A percentile compares a stretch with the other conserved stretches of the same genome.
phyloP scores from a whole-genome alignment of 176 grass and related monocot species.

The Oryza coarctata region DNA sequence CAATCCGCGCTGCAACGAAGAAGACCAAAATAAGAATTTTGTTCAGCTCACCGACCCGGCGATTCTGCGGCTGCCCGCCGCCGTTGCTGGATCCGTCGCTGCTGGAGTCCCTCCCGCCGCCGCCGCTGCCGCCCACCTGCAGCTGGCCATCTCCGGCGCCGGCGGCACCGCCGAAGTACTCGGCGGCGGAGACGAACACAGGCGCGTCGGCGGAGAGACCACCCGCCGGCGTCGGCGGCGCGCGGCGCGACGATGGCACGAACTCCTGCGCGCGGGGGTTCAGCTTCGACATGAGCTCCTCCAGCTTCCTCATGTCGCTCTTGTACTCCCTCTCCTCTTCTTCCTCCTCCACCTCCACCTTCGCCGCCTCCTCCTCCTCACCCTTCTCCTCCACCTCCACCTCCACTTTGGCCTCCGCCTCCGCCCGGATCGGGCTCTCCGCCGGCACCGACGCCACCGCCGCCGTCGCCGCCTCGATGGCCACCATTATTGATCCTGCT shows the following conservation, averaged over 20 bases:
- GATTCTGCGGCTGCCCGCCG: constrained; percentile 49
- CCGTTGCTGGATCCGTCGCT: constrained; percentile 75
- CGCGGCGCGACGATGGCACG: constrained; percentile 64
- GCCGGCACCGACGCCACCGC: constrained; percentile 15
- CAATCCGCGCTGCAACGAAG: not conserved
- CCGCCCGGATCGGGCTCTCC: constrained; percentile 36
- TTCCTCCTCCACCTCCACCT: constrained; percentile 28
- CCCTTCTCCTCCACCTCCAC: not conserved
- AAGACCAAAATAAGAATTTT: not conserved
- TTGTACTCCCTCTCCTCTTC: constrained; percentile 70
- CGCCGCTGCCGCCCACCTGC: not conserved
- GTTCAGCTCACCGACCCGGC: constrained; percentile 41
- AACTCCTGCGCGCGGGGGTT: constrained; percentile 94
- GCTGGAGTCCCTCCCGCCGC: constrained; percentile 64
- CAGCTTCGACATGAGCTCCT: constrained; percentile 89
- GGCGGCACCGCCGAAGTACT: constrained; percentile 17
- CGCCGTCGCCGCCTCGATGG: constrained; percentile 29
- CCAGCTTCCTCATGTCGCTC: constrained; percentile 83
- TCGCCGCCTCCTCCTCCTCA: not conserved
- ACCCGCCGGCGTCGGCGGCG: constrained; percentile 1
- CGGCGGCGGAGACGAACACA: constrained; percentile 58
- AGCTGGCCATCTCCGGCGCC: not conserved
- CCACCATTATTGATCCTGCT: constrained; percentile 44
- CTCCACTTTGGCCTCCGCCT: constrained; percentile 17
- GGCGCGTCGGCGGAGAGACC: constrained; percentile 83